Base-by-base conservation (phyloP, 2,329 filamentous ascomycete species). In the Sclerotinia glacialis region DNA sequence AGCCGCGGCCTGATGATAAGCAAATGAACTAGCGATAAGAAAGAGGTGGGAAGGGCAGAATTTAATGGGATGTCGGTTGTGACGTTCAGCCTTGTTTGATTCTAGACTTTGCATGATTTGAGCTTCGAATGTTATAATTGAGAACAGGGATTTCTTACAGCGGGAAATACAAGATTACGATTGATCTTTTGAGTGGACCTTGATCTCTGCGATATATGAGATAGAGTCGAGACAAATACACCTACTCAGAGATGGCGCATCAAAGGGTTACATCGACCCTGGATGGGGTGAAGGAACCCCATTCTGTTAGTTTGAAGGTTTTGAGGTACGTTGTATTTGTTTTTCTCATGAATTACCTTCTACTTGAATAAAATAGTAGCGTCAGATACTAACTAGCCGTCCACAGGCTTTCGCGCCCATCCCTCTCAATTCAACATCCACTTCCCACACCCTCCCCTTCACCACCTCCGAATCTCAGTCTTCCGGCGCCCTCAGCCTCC, bases 271-370 rank as follows among this genome's bases (percentile, higher is more conserved):
- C 50, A 4, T 74, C 74, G 49, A 71, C 69, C 28, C 62, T 72
- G 47, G 75, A 76, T 66, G 67, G 70, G 5, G 78, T 83, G 68
- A 92, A 92, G 77, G 91, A 93, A 78, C 89, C 90, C 47, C 90
- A 93, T 78, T 86, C 88, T 26, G 86, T 93, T 55, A 93, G 90
- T 62, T 80, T 93, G 64, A 94, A 93, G 81, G 91, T 91, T 60
- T 80, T 91, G 47, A 81, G 88, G 88, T 89, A 80, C 71, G 76
- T 67, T 31, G 5, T 49, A 4, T 46, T 28, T 42, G 26, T 14
- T 55, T 23, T 53, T 18, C 9, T 56, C 5, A 6, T 3, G 5
- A 23, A 21, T 12, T 12, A 1, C 0, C 8, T 7, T 21, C 5
- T 16, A 1, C 5, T 31, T 4, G 16, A 11, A 28, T 44, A 2